These are phyloP conservation scores for Auriscalpium vulgare DNA, from an alignment of 768 basidiomycete genomes.

Conservation along the genomic window DNA sequence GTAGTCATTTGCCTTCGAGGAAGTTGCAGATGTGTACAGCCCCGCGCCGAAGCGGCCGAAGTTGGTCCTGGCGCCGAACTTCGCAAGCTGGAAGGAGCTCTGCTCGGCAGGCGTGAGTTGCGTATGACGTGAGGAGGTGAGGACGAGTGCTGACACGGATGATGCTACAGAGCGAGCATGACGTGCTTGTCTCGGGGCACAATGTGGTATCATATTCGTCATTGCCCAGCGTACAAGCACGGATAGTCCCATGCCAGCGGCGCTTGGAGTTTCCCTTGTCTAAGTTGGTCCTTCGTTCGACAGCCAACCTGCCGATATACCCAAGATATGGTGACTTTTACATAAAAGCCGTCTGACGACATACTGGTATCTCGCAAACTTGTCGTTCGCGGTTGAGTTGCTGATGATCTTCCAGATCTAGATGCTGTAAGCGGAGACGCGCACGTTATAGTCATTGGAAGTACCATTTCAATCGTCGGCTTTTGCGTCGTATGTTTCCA, in stretches of 20 bases:
- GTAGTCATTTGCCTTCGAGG: constrained; percentile 22
- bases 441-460: neutral
- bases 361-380: constrained; percentile 17
- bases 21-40: constrained; percentile 22
- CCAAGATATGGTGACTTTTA: neutral
- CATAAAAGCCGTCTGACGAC: neutral
- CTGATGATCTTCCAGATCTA: constrained; percentile 20
- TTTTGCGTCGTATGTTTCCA: constrained; percentile 16
- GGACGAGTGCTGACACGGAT: constrained; percentile 7
- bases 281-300: constrained; percentile 7
- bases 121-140: too few relatives aligned
- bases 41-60: constrained; percentile 19
- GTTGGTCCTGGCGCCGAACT: constrained; percentile 10
- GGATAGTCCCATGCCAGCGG: constrained; percentile 21
- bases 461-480: constrained; percentile 12
- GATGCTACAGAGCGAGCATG: constrained; percentile 19
- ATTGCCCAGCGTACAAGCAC: constrained; percentile 19
- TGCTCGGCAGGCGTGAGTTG: neutral
- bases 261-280: constrained; percentile 16
- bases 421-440: too few relatives aligned
- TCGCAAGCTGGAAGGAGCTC: constrained; percentile 17
- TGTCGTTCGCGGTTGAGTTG: constrained; percentile 3
- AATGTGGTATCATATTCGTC: constrained; percentile 4
- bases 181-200: constrained; percentile 1
- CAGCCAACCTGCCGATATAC: constrained; percentile 6